A percentile compares a stretch with the other conserved stretches of the same genome.
phyloP scores from a whole-genome alignment of 176 grass and related monocot species.

The Musa itinerans region DNA sequence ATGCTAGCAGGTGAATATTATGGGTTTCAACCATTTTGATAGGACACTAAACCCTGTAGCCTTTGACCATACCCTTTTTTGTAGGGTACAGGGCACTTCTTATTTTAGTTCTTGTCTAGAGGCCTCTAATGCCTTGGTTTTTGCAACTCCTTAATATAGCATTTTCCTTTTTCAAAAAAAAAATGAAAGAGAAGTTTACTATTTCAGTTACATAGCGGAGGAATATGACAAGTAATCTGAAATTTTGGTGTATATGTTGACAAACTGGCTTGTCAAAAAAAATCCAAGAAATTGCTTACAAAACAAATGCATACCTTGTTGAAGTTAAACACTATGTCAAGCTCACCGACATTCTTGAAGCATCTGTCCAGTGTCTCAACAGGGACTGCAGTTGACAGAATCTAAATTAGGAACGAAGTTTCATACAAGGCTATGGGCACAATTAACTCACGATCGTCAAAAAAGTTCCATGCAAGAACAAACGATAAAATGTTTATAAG shows the following conservation, averaged over 20 bases:
- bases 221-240: neutral
- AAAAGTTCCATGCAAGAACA: neutral
- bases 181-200: too few species aligned
- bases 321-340: constrained; percentile 92
- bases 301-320: constrained; percentile 49
- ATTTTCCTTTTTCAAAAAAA: too few species aligned
- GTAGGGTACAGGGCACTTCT: too few species aligned
- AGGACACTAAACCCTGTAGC: too few species aligned
- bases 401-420: constrained; percentile 2
- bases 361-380: constrained; percentile 85
- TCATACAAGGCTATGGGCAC: neutral
- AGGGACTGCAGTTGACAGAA: constrained; percentile 58
- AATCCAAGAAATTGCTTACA: neutral
- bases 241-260: neutral
- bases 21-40: too few species aligned
- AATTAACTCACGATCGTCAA: neutral
- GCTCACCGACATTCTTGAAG: constrained; percentile 98
- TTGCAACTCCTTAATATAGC: too few species aligned
- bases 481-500: neutral
- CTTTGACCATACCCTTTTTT: too few species aligned
- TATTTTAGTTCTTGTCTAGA: too few species aligned
- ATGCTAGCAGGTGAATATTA: too few species aligned
- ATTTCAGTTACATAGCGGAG: neutral
- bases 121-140: too few species aligned
- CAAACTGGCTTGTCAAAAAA: neutral